Conservation (phyloP, 768 basidiomycete genomes). For the Sarcodon aspratus region DNA sequence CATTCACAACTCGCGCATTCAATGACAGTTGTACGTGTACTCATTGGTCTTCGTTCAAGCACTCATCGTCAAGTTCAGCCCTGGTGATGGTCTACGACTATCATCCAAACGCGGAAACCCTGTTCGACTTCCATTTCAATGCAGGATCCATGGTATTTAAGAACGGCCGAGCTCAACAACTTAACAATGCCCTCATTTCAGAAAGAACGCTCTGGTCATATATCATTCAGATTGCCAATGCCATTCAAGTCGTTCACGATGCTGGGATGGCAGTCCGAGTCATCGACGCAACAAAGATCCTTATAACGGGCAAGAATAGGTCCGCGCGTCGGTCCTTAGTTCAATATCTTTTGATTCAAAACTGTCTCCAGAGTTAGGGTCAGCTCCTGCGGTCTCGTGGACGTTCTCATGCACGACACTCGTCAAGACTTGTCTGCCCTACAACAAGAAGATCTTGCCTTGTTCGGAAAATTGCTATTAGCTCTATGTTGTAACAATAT, state of each 20-base stretch:
- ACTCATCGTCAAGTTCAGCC: conserved; percentile 32
- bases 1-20: conserved; percentile 91
- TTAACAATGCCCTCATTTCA: conserved; percentile 30
- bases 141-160: conserved; percentile 30
- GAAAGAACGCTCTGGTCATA: conserved; percentile 90
- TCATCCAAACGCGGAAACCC: conserved; percentile 72
- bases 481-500: conserved; percentile 64
- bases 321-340: conserved; percentile 14
- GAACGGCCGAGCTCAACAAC: conserved; percentile 22
- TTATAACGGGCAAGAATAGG: conserved; percentile 88
- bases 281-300: conserved; percentile 78
- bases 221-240: conserved; percentile 80
- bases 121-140: conserved; percentile 70
- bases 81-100: conserved; percentile 89
- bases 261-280: conserved; percentile 69
- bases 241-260: conserved; percentile 79
- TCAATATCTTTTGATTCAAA: not conserved
- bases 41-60: not conserved
- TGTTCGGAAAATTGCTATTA: conserved; percentile 80
- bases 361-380: conserved; percentile 54
- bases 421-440: conserved; percentile 41
- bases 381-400: conserved; percentile 76
- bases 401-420: conserved; percentile 72
- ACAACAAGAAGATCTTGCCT: conserved; percentile 83
- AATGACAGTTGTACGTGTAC: conserved; percentile 72